Evolutionary conservation across 2,329 filamentous ascomycete species (phyloP).

Genomic region (Leptoxyphium fumago): DNA sequence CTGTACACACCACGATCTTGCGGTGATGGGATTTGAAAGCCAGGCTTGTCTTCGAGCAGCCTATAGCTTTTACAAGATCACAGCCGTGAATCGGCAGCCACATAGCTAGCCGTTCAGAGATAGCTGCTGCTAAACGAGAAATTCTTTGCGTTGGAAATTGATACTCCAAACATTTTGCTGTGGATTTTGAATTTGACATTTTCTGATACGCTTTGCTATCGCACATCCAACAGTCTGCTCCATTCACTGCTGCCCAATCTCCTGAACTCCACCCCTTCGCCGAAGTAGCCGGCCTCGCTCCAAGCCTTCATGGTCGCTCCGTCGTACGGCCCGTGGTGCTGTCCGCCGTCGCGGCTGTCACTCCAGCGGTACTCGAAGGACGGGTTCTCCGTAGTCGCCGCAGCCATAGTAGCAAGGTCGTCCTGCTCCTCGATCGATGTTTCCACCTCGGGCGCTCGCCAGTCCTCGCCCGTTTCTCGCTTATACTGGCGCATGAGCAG

Average conservation of each 20-base stretch:
- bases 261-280: slow-evolving; percentile 57
- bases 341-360: slow-evolving; percentile 66
- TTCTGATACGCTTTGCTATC: slow-evolving; percentile 1
- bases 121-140: too few relatives aligned
- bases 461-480: slow-evolving; percentile 75
- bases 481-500: slow-evolving; percentile 67
- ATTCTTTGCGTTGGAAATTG: too few relatives aligned
- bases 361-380: slow-evolving; percentile 86
- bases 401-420: slow-evolving; percentile 4
- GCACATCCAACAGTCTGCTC: slow-evolving; percentile 26
- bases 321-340: slow-evolving; percentile 78
- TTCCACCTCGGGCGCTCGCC: slow-evolving; percentile 37
- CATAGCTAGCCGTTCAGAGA: too few relatives aligned
- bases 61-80: too few relatives aligned
- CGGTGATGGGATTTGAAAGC: too few relatives aligned
- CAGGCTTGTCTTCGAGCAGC: too few relatives aligned
- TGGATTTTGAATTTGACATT: too few relatives aligned
- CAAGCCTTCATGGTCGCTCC: slow-evolving; percentile 74
- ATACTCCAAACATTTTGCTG: too few relatives aligned
- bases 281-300: slow-evolving; percentile 86
- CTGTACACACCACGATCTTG: too few relatives aligned
- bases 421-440: slow-evolving; percentile 10
- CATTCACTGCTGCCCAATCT: slow-evolving; percentile 28
- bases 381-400: slow-evolving; percentile 1
- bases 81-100: too few relatives aligned